A percentile compares a stretch with the other conserved stretches of the same genome.
Conservation (phyloP, 345 rosid species). For the Euphorbia lathyris region DNA sequence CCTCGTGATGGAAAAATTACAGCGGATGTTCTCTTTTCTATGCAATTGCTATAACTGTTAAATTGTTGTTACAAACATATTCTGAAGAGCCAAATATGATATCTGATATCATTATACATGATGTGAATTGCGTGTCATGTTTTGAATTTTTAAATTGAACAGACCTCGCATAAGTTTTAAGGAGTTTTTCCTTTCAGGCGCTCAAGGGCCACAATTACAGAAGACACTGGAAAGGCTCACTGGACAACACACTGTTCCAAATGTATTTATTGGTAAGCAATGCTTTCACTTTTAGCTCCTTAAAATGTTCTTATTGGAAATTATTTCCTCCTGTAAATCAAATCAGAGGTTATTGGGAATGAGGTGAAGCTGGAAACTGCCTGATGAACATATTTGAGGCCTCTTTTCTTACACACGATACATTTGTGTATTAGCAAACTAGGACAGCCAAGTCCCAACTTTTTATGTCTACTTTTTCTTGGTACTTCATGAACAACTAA, state of each 20-base stretch:
- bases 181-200: constrained; percentile 40
- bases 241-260: constrained; percentile 92
- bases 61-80: background rate
- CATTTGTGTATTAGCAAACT: background rate
- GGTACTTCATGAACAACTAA: background rate
- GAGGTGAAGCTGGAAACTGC: background rate
- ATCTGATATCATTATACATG: background rate
- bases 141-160: background rate
- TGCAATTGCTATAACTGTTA: constrained; percentile 1
- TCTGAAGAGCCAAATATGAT: background rate
- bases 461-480: no score
- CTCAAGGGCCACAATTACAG: constrained; percentile 94
- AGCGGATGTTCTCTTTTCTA: background rate
- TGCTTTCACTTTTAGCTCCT: background rate
- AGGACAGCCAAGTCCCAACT: background rate
- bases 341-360: background rate
- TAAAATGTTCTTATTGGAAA: background rate
- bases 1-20: no score
- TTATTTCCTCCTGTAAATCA: no score
- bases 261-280: constrained; percentile 78
- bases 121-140: background rate
- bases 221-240: constrained; percentile 78
- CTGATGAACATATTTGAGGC: background rate
- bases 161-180: background rate
- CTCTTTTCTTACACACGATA: background rate